Evolutionary conservation across 2,329 filamentous ascomycete genomes (phyloP).

Genomic region (Sporothrix globosa): DNA sequence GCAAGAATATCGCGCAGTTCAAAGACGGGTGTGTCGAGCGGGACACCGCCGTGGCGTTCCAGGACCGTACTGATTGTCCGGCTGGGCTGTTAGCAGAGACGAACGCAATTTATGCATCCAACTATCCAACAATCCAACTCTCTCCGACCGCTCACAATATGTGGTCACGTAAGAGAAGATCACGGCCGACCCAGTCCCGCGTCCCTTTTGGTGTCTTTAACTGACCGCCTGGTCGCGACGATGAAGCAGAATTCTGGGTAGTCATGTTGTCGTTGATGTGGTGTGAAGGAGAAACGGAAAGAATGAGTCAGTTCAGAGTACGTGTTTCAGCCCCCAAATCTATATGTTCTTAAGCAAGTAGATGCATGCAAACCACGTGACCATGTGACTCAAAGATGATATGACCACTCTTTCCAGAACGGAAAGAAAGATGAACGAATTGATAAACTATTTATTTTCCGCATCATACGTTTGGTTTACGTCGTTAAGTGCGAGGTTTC

Average conservation of each 20-base stretch:
- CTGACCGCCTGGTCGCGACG: neutral
- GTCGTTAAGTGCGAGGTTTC: too few relatives aligned
- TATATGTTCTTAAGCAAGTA: too few relatives aligned
- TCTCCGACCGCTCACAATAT: neutral
- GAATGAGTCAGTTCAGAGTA: neutral
- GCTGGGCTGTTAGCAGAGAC: neutral
- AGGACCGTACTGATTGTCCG: neutral
- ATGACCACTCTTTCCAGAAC: too few relatives aligned
- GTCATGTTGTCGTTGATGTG: neutral
- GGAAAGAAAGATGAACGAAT: too few relatives aligned
- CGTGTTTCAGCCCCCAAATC: too few relatives aligned
- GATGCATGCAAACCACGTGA: too few relatives aligned
- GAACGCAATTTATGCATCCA: neutral
- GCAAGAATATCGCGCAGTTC: neutral
- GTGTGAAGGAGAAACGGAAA: neutral
- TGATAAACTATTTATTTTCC: too few relatives aligned
- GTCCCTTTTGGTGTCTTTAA: neutral
- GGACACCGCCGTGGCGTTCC: neutral
- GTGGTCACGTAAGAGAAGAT: neutral
- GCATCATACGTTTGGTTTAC: too few relatives aligned
- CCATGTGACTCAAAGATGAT: too few relatives aligned
- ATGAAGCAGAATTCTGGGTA: neutral
- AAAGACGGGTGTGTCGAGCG: slow-evolving; percentile 10
- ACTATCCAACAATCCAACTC: neutral
- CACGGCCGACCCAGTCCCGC: neutral